Conservation (phyloP, 345 rosid genomes). For the Microcos paniculata region DNA sequence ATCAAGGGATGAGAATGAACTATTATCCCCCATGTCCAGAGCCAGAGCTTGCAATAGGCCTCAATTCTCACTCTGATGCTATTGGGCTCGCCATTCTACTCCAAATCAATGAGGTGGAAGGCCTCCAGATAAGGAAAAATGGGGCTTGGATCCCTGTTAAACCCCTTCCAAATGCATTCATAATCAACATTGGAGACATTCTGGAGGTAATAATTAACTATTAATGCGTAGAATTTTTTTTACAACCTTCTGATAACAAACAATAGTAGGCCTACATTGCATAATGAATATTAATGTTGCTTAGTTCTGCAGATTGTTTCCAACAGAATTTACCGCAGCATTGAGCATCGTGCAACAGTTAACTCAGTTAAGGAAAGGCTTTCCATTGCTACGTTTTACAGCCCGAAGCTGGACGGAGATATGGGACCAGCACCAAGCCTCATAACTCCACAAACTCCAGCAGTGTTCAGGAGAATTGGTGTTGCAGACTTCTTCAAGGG, state of each 20-base stretch:
- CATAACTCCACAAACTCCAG: slow-evolving; percentile 12
- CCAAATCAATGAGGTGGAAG: slow-evolving; percentile 24
- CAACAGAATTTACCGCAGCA: slow-evolving; percentile 26
- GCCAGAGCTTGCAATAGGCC: slow-evolving; percentile 23
- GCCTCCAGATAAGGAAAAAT: slow-evolving; percentile 25
- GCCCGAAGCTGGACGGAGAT: slow-evolving; percentile 16
- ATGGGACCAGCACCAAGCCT: slow-evolving; percentile 19
- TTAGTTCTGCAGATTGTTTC: background rate
- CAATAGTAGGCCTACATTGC: background rate
- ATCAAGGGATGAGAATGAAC: too few relatives aligned
- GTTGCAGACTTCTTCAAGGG: slow-evolving; percentile 14
- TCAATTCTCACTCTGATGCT: slow-evolving; percentile 1
- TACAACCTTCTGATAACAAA: background rate
- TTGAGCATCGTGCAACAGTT: slow-evolving; percentile 28
- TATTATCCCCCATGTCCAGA: background rate
- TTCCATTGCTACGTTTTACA: slow-evolving; percentile 14
- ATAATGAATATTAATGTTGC: background rate
- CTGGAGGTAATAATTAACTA: too few relatives aligned
- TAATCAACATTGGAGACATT: too few relatives aligned
- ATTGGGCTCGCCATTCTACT: slow-evolving; percentile 23
- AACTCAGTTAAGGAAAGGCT: slow-evolving; percentile 15
- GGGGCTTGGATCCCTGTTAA: background rate
- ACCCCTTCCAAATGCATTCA: too few relatives aligned
- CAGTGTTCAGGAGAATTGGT: slow-evolving; percentile 14
- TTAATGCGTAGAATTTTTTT: background rate